These are phyloP conservation scores for Phytophthora foliorum DNA, from an alignment of 352 stramenopile genomes.

Conservation along the genomic window DNA sequence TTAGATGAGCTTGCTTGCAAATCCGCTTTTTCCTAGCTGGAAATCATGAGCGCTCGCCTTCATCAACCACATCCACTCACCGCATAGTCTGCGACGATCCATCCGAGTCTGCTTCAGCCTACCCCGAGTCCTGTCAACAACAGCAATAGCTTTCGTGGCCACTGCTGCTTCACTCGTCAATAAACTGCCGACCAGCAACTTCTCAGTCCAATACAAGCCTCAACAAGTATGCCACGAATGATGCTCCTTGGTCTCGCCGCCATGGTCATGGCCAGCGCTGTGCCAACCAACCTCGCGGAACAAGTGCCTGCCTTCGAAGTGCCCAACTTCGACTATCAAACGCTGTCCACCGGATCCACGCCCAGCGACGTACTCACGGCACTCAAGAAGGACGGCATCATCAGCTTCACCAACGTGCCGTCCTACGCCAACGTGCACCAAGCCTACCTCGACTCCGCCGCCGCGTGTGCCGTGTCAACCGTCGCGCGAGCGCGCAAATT, in stretches of 20 bases:
- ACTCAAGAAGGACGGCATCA: slow-evolving; percentile 76
- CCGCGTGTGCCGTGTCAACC: slow-evolving; percentile 52
- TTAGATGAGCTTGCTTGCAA: not conserved
- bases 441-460: slow-evolving; percentile 59
- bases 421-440: slow-evolving; percentile 51
- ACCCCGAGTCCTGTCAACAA: no score
- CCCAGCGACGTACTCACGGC: slow-evolving; percentile 53
- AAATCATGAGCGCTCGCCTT: no score
- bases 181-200: not conserved
- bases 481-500: no score
- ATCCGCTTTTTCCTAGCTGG: not conserved
- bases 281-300: slow-evolving; percentile 25
- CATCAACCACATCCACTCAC: no score
- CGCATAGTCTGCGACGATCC: no score
- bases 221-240: no score
- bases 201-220: not conserved
- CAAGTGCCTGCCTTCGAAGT: slow-evolving; percentile 56
- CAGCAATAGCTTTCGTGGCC: no score
- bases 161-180: not conserved
- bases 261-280: slow-evolving; percentile 16
- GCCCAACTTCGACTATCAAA: slow-evolving; percentile 64
- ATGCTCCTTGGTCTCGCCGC: slow-evolving; percentile 31
- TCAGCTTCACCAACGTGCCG: slow-evolving; percentile 72
- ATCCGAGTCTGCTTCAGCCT: no score
- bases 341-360: slow-evolving; percentile 42